Percentiles rank a stretch among this genome's conserved stretches.
phyloP scores from a whole-genome alignment of 768 basidiomycete species.

The Neoboletus subvelutipes region DNA sequence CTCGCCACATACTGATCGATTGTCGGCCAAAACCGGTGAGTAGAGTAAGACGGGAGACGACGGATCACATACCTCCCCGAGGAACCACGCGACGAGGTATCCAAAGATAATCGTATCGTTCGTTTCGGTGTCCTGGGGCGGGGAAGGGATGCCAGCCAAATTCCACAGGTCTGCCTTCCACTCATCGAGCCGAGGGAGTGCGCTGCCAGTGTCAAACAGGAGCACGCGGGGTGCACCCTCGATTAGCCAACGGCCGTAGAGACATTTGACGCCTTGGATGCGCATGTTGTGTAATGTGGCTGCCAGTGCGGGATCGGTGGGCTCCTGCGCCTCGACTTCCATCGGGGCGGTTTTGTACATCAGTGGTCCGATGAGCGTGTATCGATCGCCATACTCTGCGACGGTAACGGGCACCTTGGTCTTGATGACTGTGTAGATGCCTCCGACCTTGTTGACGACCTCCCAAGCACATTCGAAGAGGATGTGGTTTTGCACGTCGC shows the following conservation, averaged over 20 bases:
- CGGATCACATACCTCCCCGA: slow-evolving; percentile 79
- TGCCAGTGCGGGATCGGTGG: slow-evolving; percentile 76
- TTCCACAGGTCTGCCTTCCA: slow-evolving; percentile 99
- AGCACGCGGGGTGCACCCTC: slow-evolving; percentile 95
- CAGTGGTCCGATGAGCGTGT: slow-evolving; percentile 96
- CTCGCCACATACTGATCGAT: slow-evolving; percentile 67
- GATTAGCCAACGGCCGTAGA: slow-evolving; percentile 98
- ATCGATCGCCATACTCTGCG: slow-evolving; percentile 92
- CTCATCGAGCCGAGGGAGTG: slow-evolving; percentile 87
- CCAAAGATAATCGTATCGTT: slow-evolving; percentile 98
- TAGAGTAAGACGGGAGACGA: not conserved
- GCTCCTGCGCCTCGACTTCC: slow-evolving; percentile 96
- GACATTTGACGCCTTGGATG: slow-evolving; percentile 84
- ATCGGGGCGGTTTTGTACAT: slow-evolving; percentile 98
- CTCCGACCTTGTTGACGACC: slow-evolving; percentile 98
- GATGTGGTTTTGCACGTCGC: slow-evolving; percentile 75
- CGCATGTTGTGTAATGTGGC: slow-evolving; percentile 80
- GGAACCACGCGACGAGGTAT: slow-evolving; percentile 98
- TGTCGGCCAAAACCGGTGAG: slow-evolving; percentile 11
- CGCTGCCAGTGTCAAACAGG: slow-evolving; percentile 91
- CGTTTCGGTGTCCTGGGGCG: slow-evolving; percentile 95
- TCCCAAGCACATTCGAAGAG: slow-evolving; percentile 98
- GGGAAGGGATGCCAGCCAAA: slow-evolving; percentile 94
- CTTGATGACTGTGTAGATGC: slow-evolving; percentile 99
- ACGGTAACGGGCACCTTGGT: slow-evolving; percentile 99